phyloP scores from a whole-genome alignment of 2,329 filamentous ascomycete genomes.

The Colletotrichum sp. region DNA sequence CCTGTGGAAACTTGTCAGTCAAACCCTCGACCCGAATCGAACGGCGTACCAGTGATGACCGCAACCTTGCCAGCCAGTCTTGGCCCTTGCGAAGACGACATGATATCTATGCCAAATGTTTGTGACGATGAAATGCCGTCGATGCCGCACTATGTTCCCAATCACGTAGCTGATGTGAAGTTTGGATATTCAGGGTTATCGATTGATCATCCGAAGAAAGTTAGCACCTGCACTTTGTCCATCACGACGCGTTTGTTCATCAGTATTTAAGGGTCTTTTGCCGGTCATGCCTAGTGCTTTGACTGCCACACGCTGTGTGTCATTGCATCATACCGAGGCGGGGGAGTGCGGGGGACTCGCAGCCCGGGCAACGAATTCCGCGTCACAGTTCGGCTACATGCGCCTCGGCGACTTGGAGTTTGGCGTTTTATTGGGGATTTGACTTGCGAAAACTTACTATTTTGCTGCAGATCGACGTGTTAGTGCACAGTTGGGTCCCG shows the following conservation, averaged over 20 bases:
- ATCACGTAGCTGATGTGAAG: neutral
- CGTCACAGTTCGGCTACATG: neutral
- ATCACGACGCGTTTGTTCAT: neutral
- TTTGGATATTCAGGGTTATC: neutral
- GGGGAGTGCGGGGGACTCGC: conserved; percentile 13
- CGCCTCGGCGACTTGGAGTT: neutral
- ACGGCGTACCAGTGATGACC: neutral
- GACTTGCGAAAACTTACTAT: neutral
- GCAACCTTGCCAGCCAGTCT: conserved; percentile 11
- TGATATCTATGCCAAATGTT: neutral
- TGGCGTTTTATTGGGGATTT: neutral
- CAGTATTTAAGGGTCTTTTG: neutral
- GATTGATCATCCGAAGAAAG: neutral
- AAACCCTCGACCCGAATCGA: neutral
- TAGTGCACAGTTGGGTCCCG: neutral
- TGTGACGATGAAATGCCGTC: neutral
- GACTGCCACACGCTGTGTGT: neutral
- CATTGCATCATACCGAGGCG: conserved; percentile 18
- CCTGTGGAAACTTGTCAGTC: neutral
- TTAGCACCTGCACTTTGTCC: neutral
- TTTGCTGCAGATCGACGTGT: neutral
- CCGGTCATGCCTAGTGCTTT: neutral
- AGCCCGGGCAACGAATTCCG: conserved; percentile 17
- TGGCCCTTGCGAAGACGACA: neutral
- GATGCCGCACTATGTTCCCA: neutral